Evolutionary conservation across 2,329 filamentous ascomycete species (phyloP).

Genomic region (Colletotrichum horii): DNA sequence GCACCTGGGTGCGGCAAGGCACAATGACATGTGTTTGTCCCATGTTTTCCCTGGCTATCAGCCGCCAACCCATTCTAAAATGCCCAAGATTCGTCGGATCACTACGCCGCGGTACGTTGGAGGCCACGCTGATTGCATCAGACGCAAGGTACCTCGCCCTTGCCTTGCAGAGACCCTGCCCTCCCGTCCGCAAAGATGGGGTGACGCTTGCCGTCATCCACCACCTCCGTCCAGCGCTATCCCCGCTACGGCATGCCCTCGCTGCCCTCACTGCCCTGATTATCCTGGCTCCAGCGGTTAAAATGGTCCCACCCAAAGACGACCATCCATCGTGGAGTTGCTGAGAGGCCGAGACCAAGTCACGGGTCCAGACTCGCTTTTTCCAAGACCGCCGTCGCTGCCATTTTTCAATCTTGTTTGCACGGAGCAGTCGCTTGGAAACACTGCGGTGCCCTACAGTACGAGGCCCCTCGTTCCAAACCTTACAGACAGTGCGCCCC

Average conservation of each 20-base stretch:
- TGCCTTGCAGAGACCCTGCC: background rate
- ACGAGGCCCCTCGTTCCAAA: background rate
- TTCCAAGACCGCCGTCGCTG: background rate
- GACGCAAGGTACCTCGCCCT: background rate
- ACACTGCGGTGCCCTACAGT: background rate
- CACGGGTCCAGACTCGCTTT: background rate
- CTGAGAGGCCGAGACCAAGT: background rate
- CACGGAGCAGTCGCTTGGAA: background rate
- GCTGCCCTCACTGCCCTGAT: background rate
- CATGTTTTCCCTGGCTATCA: background rate
- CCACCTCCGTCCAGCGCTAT: background rate
- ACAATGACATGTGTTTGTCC: slow-evolving; percentile 20
- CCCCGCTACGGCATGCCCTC: background rate
- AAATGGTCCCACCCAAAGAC: background rate
- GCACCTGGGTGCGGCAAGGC: background rate
- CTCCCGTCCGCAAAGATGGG: background rate
- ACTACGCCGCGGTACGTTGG: background rate
- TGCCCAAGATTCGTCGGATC: background rate
- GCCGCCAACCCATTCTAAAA: background rate
- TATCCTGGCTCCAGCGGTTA: slow-evolving; percentile 12
- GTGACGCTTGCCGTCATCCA: slow-evolving; percentile 15
- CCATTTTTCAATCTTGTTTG: background rate
- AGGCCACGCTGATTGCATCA: background rate
- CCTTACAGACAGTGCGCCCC: background rate
- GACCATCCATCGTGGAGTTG: background rate